phyloP scores from a whole-genome alignment of 768 basidiomycete genomes.

The Lactifluus volemus region DNA sequence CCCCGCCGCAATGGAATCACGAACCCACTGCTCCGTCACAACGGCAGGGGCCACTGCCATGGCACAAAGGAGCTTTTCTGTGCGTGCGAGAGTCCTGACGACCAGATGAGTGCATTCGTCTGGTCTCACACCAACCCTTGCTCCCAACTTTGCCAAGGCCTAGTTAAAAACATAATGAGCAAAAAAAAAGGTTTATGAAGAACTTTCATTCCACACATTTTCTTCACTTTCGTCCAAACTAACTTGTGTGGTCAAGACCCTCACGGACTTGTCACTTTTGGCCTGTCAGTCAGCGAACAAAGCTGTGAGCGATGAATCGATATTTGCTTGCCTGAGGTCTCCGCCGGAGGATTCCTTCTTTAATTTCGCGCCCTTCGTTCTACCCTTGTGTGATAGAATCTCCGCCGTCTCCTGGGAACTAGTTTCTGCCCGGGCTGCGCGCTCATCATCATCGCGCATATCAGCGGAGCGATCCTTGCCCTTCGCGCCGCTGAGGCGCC shows the following conservation, averaged over 20 bases:
- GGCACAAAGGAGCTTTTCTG: conserved; percentile 83
- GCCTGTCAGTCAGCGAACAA: not conserved
- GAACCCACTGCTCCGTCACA: conserved; percentile 62
- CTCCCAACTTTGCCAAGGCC: conserved; percentile 59
- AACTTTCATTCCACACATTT: conserved; percentile 38
- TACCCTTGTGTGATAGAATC: not conserved
- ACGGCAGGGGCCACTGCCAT: conserved; percentile 55
- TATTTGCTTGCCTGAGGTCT: conserved; percentile 2
- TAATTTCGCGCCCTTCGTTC: not conserved
- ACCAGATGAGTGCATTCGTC: conserved; percentile 75
- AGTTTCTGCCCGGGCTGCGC: not conserved
- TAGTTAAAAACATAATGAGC: conserved; percentile 24
- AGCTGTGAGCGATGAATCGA: not conserved
- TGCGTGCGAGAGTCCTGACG: conserved; percentile 59
- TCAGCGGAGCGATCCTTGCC: conserved; percentile 20
- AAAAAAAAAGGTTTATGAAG: not conserved
- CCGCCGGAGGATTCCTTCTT: not conserved
- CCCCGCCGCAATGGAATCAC: conserved; percentile 44
- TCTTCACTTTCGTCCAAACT: conserved; percentile 44
- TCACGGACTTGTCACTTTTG: conserved; percentile 27
- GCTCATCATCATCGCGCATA: not conserved
- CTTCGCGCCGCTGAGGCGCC: conserved; percentile 15
- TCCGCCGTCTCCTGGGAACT: not conserved
- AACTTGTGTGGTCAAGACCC: conserved; percentile 64
- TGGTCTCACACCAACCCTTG: conserved; percentile 49